Evolutionary conservation across 176 grass and related monocot genomes (phyloP).

Genomic region (Rhynchospora pubera): DNA sequence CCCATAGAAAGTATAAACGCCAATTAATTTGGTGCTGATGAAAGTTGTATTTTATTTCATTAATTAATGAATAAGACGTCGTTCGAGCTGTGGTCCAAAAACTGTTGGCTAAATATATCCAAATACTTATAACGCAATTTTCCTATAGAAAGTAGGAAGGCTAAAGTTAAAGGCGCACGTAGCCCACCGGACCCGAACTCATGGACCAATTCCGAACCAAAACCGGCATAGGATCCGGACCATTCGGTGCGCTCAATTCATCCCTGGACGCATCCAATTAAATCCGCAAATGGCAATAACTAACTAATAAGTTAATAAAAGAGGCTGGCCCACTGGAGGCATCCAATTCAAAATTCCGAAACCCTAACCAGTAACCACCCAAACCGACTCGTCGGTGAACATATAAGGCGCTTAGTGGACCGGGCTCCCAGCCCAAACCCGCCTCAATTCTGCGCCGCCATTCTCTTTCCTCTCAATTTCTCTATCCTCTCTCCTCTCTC

Average conservation of each 20-base stretch:
- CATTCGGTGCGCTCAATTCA: neutral
- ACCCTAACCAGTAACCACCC: neutral
- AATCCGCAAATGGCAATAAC: neutral
- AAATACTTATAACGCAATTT: too few relatives aligned
- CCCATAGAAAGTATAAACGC: too few relatives aligned
- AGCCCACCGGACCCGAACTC: neutral
- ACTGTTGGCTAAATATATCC: too few relatives aligned
- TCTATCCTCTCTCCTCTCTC: neutral
- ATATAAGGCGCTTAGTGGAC: conserved; percentile 10
- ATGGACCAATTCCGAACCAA: neutral
- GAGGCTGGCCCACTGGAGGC: conserved; percentile 20
- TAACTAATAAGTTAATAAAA: neutral
- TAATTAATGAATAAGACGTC: neutral
- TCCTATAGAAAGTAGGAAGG: too few relatives aligned
- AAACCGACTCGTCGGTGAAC: neutral
- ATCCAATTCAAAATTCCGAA: conserved; percentile 12
- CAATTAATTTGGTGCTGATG: too few relatives aligned
- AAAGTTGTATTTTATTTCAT: neutral
- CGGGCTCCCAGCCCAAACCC: conserved; percentile 27
- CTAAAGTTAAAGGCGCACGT: neutral
- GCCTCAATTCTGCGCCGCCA: conserved; percentile 7
- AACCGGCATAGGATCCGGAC: neutral
- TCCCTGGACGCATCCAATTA: neutral
- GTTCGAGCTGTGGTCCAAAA: too few relatives aligned
- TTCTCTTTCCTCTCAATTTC: neutral